Conservation (phyloP, 805 yeast genomes). For the Pichia nakasei region DNA sequence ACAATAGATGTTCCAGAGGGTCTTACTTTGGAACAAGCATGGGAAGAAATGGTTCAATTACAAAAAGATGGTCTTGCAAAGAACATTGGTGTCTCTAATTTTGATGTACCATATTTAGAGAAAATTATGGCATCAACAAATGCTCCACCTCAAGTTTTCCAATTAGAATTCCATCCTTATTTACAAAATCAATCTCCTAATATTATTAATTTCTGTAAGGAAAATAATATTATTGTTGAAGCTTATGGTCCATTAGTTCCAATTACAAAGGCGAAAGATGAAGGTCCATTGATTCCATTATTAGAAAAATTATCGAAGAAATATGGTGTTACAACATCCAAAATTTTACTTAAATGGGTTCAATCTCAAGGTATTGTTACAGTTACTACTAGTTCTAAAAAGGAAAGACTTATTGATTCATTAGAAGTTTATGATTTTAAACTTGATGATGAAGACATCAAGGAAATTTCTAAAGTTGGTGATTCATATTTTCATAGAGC, state of each 20-base stretch:
- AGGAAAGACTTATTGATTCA: constrained; percentile 31
- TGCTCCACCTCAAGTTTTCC: constrained; percentile 48
- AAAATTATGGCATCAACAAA: constrained; percentile 30
- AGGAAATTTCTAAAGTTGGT: constrained; percentile 21
- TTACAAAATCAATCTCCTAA: constrained; percentile 54
- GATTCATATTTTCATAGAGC: constrained; percentile 19
- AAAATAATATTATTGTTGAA: constrained; percentile 31
- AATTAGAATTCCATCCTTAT: constrained; percentile 58
- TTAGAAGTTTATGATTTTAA: constrained; percentile 29
- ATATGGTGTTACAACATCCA: constrained; percentile 30
- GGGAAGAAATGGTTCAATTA: constrained; percentile 39
- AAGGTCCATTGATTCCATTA: constrained; percentile 25
- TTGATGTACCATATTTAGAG: constrained; percentile 37
- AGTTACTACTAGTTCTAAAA: constrained; percentile 37
- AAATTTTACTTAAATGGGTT: constrained; percentile 38
- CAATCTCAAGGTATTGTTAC: constrained; percentile 35
- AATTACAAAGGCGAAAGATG: constrained; percentile 25
- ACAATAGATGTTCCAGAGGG: constrained; percentile 37
- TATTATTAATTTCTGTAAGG: constrained; percentile 28
- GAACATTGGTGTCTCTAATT: constrained; percentile 44
- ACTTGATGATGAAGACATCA: constrained; percentile 24
- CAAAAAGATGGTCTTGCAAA: constrained; percentile 45
- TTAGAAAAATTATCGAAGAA: constrained; percentile 27
- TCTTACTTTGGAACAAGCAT: constrained; percentile 34
- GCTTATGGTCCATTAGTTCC: constrained; percentile 42